Conservation (phyloP, 2,329 filamentous ascomycete genomes). For the Stemphylium vesicarium region DNA sequence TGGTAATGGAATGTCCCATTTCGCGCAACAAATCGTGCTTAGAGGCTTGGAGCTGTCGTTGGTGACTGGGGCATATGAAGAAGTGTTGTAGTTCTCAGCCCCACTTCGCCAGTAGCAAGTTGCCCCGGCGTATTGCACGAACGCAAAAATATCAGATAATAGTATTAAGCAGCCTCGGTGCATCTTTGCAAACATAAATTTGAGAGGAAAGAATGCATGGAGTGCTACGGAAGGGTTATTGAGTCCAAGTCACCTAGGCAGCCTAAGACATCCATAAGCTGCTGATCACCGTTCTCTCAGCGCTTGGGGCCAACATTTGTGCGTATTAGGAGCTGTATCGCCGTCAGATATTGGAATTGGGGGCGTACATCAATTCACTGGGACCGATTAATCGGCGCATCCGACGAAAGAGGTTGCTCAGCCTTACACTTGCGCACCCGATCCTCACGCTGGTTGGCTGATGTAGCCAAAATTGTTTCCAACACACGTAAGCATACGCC, state of each 20-base stretch:
- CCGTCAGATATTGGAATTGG: too few relatives aligned
- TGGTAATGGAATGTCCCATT: background rate
- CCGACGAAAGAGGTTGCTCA: background rate
- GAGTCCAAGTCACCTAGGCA: background rate
- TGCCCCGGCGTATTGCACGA: background rate
- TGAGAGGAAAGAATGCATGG: background rate
- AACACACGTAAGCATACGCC: slow-evolving; percentile 3
- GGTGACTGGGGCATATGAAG: background rate
- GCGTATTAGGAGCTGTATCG: too few relatives aligned
- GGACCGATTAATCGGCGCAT: too few relatives aligned
- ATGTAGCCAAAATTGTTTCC: background rate
- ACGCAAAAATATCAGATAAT: too few relatives aligned
- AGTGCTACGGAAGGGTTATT: too few relatives aligned
- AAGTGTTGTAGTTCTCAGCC: background rate
- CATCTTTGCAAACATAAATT: background rate
- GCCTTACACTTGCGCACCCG: background rate
- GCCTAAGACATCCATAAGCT: background rate
- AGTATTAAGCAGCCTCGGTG: background rate
- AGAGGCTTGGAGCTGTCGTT: background rate
- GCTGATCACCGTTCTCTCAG: background rate
- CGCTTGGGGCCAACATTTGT: background rate
- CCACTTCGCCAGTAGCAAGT: slow-evolving; percentile 1
- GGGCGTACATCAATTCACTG: too few relatives aligned
- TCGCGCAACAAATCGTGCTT: background rate
- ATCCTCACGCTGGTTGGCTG: background rate